These are phyloP conservation scores for Ceratopteris richardii DNA, from an alignment of 75 land plant species.

Conservation along the genomic window DNA sequence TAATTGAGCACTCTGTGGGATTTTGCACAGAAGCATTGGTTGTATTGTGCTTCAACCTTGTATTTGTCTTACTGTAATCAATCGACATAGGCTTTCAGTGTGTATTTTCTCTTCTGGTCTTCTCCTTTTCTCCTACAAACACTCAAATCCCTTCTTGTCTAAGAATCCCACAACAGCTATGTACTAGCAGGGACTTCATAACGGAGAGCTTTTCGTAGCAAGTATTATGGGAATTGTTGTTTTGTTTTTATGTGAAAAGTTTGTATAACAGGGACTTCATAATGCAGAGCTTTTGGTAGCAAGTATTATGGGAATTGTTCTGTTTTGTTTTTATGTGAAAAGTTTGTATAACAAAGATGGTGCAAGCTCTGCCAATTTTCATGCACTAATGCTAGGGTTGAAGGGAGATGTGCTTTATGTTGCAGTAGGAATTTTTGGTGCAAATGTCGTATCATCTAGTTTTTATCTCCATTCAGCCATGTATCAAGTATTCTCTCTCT, in stretches of 20 bases:
- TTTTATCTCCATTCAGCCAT: constrained; percentile 89
- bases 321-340: constrained; percentile 48
- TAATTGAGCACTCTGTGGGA: no score
- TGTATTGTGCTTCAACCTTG: no score
- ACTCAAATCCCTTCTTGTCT: no score
- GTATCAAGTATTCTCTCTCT: constrained; percentile 42
- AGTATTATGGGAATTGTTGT: constrained; percentile 38
- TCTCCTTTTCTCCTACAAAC: no score
- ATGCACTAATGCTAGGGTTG: constrained; percentile 52
- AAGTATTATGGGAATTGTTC: constrained; percentile 32
- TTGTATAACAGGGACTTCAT: constrained; percentile 49
- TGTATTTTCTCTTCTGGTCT: no score
- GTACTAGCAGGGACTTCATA: constrained; percentile 50
- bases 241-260: constrained; percentile 47
- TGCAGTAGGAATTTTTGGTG: constrained; percentile 73
- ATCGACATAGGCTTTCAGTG: no score
- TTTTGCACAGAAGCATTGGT: no score
- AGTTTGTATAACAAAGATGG: constrained; percentile 43
- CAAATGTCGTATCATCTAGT: constrained; percentile 75
- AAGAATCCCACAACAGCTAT: no score
- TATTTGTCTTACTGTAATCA: no score
- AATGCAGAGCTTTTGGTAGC: constrained; percentile 37
- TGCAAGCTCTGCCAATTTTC: constrained; percentile 34
- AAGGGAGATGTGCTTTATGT: constrained; percentile 57
- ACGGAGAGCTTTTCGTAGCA: constrained; percentile 35